Conservation (phyloP, 1,284 basidiomycete genomes). For the Singerocomus inundabilis region DNA sequence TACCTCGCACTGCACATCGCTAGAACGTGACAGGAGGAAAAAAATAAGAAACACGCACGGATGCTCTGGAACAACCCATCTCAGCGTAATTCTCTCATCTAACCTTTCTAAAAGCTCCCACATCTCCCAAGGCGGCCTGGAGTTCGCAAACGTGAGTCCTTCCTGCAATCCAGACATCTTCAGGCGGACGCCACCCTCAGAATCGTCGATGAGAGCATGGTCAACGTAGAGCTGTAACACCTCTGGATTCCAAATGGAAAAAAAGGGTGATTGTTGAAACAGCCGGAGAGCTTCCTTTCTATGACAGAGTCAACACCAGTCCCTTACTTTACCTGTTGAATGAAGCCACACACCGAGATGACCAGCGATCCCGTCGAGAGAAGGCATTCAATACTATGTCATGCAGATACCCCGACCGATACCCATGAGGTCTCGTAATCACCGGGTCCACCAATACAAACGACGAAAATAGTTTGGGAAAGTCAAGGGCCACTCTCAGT, state of each 20-base stretch:
- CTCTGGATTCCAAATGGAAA: conserved; percentile 67
- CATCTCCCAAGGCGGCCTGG: conserved; percentile 40
- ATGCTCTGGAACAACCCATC: conserved; percentile 58
- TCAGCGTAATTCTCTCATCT: conserved; percentile 48
- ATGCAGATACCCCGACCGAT: conserved; percentile 9
- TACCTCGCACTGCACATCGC: background rate
- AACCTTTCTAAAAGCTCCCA: conserved; percentile 45
- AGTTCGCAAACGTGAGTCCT: conserved; percentile 53
- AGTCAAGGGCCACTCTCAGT: conserved; percentile 56
- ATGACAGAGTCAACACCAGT: conserved; percentile 6
- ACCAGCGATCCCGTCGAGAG: conserved; percentile 63
- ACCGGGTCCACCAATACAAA: conserved; percentile 83
- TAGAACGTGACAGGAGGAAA: background rate
- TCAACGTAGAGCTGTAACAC: conserved; percentile 69
- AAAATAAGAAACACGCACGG: conserved; percentile 28
- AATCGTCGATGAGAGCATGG: conserved; percentile 49
- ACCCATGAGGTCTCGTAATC: conserved; percentile 40
- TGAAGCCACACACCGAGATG: conserved; percentile 45
- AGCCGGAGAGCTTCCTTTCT: conserved; percentile 61
- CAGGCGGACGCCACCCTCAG: conserved; percentile 43
- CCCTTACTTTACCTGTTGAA: background rate
- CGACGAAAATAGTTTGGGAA: conserved; percentile 69
- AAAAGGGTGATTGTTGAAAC: conserved; percentile 66
- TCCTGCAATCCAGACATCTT: conserved; percentile 65
- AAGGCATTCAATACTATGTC: conserved; percentile 48